Conservation (phyloP, 441 rosid genomes). For the Mallotus repandus region DNA sequence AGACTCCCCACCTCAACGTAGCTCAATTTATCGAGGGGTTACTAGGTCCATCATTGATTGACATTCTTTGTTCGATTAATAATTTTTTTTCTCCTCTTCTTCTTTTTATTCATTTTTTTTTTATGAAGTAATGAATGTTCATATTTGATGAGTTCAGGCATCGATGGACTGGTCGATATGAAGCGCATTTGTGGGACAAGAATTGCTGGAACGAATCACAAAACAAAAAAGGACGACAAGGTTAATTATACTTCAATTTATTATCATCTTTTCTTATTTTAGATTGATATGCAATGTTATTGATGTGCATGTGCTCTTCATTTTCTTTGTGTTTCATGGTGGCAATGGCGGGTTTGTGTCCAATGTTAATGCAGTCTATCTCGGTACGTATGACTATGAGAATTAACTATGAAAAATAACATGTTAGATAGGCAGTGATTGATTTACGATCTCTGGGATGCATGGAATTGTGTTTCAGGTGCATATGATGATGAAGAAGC, state of each 20-base stretch:
- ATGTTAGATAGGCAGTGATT: too few relatives aligned
- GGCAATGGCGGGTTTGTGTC: not conserved
- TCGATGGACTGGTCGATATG: slow-evolving; percentile 65
- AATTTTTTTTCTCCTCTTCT: not conserved
- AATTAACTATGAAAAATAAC: too few relatives aligned
- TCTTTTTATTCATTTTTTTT: too few relatives aligned
- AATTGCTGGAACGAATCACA: slow-evolving; percentile 66
- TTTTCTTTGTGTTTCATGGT: not conserved
- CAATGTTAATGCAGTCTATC: slow-evolving; percentile 45
- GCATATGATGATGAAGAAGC: slow-evolving; percentile 89
- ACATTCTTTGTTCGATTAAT: not conserved
- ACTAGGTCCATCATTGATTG: slow-evolving; percentile 43
- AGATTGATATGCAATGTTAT: slow-evolving; percentile 1
- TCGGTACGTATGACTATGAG: slow-evolving; percentile 34
- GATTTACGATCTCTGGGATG: not conserved
- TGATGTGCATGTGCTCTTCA: not conserved
- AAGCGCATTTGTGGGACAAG: slow-evolving; percentile 79
- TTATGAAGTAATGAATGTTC: not conserved
- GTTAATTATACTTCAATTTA: slow-evolving; percentile 14
- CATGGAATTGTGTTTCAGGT: slow-evolving; percentile 35
- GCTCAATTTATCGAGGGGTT: slow-evolving; percentile 85
- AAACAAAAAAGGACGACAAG: slow-evolving; percentile 73
- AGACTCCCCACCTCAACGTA: slow-evolving; percentile 81
- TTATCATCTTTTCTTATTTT: not conserved
- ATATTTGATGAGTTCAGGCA: slow-evolving; percentile 17